phyloP scores from a whole-genome alignment of 2,329 filamentous ascomycete species.

The Fusarium sp. region DNA sequence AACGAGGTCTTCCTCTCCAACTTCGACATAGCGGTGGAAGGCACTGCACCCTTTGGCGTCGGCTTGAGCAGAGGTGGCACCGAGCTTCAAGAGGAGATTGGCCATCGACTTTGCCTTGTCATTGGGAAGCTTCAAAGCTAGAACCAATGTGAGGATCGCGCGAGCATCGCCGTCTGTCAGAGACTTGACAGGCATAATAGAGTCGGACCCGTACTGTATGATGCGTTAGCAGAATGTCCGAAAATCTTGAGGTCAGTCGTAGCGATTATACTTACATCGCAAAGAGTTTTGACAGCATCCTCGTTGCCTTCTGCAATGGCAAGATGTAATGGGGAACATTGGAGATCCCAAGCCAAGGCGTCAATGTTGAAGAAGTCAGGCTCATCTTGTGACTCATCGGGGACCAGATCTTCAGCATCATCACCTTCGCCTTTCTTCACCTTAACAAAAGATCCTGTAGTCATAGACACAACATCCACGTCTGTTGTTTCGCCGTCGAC shows the following conservation, averaged over 20 bases:
- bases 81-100: conserved; percentile 73
- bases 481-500: conserved; percentile 61
- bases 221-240: conserved; percentile 38
- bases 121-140: conserved; percentile 73
- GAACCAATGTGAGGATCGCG: conserved; percentile 76
- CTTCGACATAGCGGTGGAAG: conserved; percentile 73
- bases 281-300: conserved; percentile 75
- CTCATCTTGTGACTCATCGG: conserved; percentile 70
- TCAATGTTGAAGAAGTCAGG: conserved; percentile 86
- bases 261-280: conserved; percentile 59
- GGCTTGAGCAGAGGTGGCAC: conserved; percentile 79
- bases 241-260: neutral
- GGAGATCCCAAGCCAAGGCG: conserved; percentile 81
- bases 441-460: conserved; percentile 81
- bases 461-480: conserved; percentile 58
- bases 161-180: conserved; percentile 63
- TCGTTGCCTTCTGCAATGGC: conserved; percentile 80
- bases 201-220: conserved; percentile 78
- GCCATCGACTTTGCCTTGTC: conserved; percentile 75
- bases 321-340: conserved; percentile 79
- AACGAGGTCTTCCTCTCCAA: conserved; percentile 61
- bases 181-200: conserved; percentile 79
- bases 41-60: conserved; percentile 74
- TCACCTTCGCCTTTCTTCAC: conserved; percentile 62
- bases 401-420: conserved; percentile 55